A percentile compares a stretch with the other conserved stretches of the same genome.
phyloP scores from a whole-genome alignment of 768 basidiomycete genomes.

The Lyophyllum decastes region DNA sequence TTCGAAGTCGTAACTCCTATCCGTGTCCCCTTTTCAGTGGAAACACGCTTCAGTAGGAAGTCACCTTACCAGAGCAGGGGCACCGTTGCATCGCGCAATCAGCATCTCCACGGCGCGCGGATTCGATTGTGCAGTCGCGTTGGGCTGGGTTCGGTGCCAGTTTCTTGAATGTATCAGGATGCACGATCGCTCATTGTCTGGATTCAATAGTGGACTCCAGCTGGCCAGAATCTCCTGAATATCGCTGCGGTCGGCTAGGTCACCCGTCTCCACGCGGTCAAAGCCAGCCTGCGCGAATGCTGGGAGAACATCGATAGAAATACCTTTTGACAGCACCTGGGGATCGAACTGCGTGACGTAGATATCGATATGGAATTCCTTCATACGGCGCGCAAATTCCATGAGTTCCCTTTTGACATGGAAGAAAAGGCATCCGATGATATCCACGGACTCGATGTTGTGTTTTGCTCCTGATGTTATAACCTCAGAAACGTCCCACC shows the following conservation, averaged over 20 bases:
- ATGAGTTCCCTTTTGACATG: constrained; percentile 41
- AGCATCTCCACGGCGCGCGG: constrained; percentile 34
- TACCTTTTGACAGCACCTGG: constrained; percentile 37
- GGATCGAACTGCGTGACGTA: constrained; percentile 46
- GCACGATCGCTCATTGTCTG: constrained; percentile 31
- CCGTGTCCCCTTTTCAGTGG: neutral
- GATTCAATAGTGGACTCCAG: constrained; percentile 40
- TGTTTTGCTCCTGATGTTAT: constrained; percentile 35
- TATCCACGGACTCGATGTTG: constrained; percentile 35
- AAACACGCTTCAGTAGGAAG: neutral
- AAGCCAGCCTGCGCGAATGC: constrained; percentile 37
- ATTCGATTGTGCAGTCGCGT: constrained; percentile 33
- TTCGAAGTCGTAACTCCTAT: constrained; percentile 27
- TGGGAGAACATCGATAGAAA: constrained; percentile 39
- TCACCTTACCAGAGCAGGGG: constrained; percentile 28
- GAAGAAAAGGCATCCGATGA: constrained; percentile 45
- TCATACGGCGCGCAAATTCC: constrained; percentile 37
- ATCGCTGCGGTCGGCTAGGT: constrained; percentile 33
- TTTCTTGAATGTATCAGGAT: constrained; percentile 40
- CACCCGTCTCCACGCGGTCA: constrained; percentile 39
- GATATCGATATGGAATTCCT: constrained; percentile 35
- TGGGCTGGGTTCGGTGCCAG: constrained; percentile 33
- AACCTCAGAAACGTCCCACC: constrained; percentile 50
- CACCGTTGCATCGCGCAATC: constrained; percentile 31
- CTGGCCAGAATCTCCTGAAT: constrained; percentile 31